Evolutionary conservation across 768 basidiomycete species (phyloP), one percentile per base, ranked within the genome.

Genomic region (Psilocybe subaeruginosa): DNA sequence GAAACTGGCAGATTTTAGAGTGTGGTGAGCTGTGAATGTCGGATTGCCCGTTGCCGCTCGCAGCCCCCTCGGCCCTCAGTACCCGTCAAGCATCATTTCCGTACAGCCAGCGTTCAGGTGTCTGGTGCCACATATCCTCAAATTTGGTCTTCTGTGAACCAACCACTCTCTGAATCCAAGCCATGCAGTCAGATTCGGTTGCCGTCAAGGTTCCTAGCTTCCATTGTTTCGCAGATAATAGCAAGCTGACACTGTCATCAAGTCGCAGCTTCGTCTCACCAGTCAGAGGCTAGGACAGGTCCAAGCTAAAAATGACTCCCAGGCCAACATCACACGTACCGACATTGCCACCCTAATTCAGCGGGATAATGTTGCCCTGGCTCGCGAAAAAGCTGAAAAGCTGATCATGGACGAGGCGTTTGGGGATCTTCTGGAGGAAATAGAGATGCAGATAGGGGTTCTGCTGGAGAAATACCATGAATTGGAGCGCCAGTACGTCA

Each of bases 361-460:
- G 54, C 84, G 88, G 63, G 82, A 82, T 41, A 84, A 89, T 56
- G 74, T 89, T 55, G 77, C 76, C 14, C 73, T 90, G 31, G 91
- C 91, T 11, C 84, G 90, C 50, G 80, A 83, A n/a, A 92, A 91
- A 75, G 88, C 88, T 1, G 87, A 88, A 70, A 85, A 82, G 66
- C 70, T 89, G 51, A 81, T 90, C 27, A 77, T 82, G 43, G 88
- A 90, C 50, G 90, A 92, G 67, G 74, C 78, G 8, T 76, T 81
- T 62, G 83, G 80, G 8, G 86, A 89, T 66, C 66, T 91, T n/a
- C 67, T 91, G 61, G 88, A 87, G 71, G 78, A 80, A 29, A 59
- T 92, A 61, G 89, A 86, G 71, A 86, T 85, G 82, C 78, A 89
- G 65, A 74, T 91, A 33, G 86, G 87, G n/a, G 75, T 83, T 19